phyloP scores from a whole-genome alignment of 192 early-diverging fungal genomes.

The Backusella psychrophila region DNA sequence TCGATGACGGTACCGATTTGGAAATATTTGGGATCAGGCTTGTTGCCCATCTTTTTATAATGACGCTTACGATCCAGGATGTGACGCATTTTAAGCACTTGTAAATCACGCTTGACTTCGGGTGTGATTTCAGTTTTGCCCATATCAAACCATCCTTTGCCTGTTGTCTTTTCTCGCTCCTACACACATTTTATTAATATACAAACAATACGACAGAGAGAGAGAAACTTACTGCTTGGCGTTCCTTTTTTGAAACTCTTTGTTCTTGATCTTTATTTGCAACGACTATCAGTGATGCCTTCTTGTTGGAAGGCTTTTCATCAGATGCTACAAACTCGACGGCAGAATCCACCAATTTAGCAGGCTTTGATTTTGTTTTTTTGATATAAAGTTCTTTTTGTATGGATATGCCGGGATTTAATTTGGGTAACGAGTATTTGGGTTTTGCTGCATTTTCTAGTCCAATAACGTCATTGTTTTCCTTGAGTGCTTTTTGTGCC shows the following conservation, averaged over 20 bases:
- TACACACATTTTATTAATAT: not conserved
- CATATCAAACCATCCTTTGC: conserved; percentile 88
- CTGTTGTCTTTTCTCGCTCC: conserved; percentile 29
- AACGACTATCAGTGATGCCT: conserved; percentile 26
- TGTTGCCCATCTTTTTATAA: conserved; percentile 78
- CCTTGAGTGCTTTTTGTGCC: conserved; percentile 37
- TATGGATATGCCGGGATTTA: conserved; percentile 38
- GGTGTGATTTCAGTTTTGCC: conserved; percentile 78
- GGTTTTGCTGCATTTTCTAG: conserved; percentile 13
- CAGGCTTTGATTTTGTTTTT: conserved; percentile 27
- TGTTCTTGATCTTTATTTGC: conserved; percentile 37
- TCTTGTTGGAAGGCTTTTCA: conserved; percentile 10
- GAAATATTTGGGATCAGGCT: conserved; percentile 84
- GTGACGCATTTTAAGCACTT: conserved; percentile 80
- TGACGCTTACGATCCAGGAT: conserved; percentile 92
- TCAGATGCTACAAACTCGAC: conserved; percentile 34
- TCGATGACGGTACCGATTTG: conserved; percentile 93
- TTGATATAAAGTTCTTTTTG: conserved; percentile 34
- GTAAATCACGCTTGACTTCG: conserved; percentile 87
- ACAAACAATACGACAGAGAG: not conserved
- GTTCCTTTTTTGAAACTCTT: conserved; percentile 31
- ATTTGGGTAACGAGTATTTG: conserved; percentile 22
- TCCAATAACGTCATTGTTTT: conserved; percentile 19
- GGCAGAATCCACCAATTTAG: conserved; percentile 24
- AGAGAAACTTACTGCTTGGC: conserved; percentile 31